Percentiles rank a stretch among this genome's conserved stretches.
phyloP scores from a whole-genome alignment of 2,329 filamentous ascomycete genomes.

The Fusarium verticillioides region DNA sequence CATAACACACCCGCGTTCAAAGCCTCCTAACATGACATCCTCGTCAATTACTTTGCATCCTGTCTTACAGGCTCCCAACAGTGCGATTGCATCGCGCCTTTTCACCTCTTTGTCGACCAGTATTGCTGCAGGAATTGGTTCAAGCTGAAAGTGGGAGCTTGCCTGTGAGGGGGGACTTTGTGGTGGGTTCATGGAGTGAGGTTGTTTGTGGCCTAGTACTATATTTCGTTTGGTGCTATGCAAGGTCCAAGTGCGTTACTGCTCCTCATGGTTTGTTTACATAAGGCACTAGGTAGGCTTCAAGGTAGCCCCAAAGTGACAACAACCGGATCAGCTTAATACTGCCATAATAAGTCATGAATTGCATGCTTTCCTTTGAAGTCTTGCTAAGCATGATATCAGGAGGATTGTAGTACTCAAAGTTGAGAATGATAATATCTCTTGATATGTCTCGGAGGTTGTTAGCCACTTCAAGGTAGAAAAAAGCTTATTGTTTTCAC shows the following conservation, averaged over 20 bases:
- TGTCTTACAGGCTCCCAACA: slow-evolving; percentile 50
- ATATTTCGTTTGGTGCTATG: background rate
- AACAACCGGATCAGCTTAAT: background rate
- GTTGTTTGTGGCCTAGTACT: background rate
- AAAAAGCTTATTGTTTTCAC: background rate
- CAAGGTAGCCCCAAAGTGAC: background rate
- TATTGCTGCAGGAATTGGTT: slow-evolving; percentile 58
- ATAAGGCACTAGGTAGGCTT: no score
- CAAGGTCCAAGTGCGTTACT: background rate
- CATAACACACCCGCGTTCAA: slow-evolving; percentile 63
- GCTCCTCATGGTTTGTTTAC: background rate
- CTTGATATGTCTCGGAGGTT: background rate
- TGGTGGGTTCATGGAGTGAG: background rate
- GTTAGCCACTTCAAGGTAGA: background rate
- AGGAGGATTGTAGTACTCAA: background rate
- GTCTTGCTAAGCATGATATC: background rate
- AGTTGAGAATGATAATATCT: background rate
- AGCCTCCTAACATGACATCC: slow-evolving; percentile 59
- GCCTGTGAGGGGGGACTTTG: slow-evolving; percentile 51
- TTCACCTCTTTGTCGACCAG: slow-evolving; percentile 54
- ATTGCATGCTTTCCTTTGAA: background rate
- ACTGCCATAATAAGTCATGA: background rate
- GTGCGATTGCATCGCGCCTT: slow-evolving; percentile 47
- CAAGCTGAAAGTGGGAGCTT: slow-evolving; percentile 57
- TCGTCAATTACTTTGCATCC: slow-evolving; percentile 63